phyloP scores from a whole-genome alignment of 495 filamentous ascomycete genomes.

The Neurospora sublineolata region DNA sequence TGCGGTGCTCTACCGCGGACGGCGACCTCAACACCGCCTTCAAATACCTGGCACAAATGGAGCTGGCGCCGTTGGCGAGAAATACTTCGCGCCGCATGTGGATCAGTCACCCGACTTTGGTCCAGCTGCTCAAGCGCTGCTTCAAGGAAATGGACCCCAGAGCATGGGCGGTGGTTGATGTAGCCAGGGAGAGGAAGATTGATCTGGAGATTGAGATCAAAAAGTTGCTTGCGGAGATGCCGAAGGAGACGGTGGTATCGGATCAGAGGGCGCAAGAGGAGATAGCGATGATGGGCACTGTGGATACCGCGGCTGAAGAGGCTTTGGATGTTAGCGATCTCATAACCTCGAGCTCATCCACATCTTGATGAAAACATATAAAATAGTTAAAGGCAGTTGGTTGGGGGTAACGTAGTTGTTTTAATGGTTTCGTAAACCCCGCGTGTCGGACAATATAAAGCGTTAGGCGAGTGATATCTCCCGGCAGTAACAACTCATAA shows the following conservation, averaged over 20 bases:
- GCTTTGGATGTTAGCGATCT: background rate
- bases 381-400: background rate
- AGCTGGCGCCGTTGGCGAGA: slow-evolving; percentile 5
- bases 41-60: slow-evolving; percentile 46
- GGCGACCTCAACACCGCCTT: slow-evolving; percentile 47
- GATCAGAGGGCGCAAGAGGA: background rate
- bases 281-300: background rate
- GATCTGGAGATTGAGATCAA: slow-evolving; percentile 12
- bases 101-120: slow-evolving; percentile 26
- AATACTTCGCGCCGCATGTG: slow-evolving; percentile 12
- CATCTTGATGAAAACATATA: background rate
- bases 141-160: slow-evolving; percentile 30
- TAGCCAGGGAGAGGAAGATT: slow-evolving; percentile 22
- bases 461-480: background rate
- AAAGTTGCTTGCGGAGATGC: background rate
- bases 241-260: background rate
- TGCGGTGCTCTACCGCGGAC: slow-evolving; percentile 49
- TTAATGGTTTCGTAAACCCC: background rate
- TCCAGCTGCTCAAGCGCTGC: slow-evolving; percentile 32
- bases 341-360: background rate
- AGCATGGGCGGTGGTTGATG: slow-evolving; percentile 29
- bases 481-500: background rate
- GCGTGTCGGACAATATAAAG: background rate
- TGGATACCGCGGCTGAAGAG: background rate
- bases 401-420: background rate